Evolutionary conservation across 495 filamentous ascomycete species (phyloP), one percentile per base, ranked within the genome.

Genomic region (Penicillium taxi): DNA sequence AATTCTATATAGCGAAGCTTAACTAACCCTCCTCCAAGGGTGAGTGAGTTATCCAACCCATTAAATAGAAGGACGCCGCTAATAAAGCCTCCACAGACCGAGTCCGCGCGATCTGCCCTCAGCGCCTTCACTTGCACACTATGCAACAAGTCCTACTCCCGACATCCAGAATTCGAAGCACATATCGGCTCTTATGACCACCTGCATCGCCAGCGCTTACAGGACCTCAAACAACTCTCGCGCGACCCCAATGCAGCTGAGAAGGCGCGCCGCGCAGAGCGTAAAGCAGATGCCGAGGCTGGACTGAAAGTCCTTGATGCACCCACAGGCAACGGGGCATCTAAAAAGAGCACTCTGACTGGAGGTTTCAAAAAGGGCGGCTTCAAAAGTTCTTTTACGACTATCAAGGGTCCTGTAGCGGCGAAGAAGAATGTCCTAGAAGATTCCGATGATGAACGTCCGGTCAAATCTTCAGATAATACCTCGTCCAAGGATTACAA

Each of bases 71-170:
- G 23, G 12, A 20, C 5, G 11, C 21, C 16, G 30, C 26, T 25
- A 40, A 36, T 14, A 14, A 11, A n/a, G 17, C 19, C 6, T 26
- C 20, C 21, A 34, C 62, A 89, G 64, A 95, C 90, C 3, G 81
- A 88, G 43, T 85, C 82, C 23, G 90, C 90, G 1, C 80, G 86
- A 23, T 85, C 87, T 50, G 90, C 90, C 4, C 70, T 82, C n/a
- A 84, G 83, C 47, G 77, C 85, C 18, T 95, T 98, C 66, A 87
- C 84, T 61, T 98, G 73, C 38, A 69, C 67, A 6, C 61, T 79
- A 12, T 79, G 75, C 57, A 67, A 66, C 36, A 79, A 79, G 44
- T 77, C 75, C 9, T 79, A 79, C 46, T 69, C 66, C 3, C 73
- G 75, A 14, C 70, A 75, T 39, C 75, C 77, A 2, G 75, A 79